Percentiles rank a stretch among this genome's conserved stretches.
Evolutionary conservation across 2,329 filamentous ascomycete species (phyloP).

Genomic region (Exophiala oligosperma): DNA sequence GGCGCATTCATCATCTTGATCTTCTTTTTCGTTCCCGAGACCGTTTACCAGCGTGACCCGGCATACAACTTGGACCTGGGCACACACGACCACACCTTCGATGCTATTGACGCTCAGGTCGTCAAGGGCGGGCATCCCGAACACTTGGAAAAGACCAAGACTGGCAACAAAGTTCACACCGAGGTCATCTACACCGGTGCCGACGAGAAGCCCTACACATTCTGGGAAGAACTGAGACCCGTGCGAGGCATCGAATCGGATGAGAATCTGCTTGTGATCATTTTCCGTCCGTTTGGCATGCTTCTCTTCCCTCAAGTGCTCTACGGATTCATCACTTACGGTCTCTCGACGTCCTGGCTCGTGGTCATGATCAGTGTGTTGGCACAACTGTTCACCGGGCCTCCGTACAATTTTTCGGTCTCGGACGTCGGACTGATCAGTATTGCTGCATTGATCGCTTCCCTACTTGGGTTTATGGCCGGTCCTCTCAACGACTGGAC

Average conservation of each 20-base stretch:
- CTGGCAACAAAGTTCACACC: constrained; percentile 6
- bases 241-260: constrained; percentile 20
- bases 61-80: constrained; percentile 26
- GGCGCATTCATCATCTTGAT: constrained; percentile 15
- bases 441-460: constrained; percentile 17
- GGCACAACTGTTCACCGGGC: constrained; percentile 34
- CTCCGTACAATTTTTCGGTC: constrained; percentile 35
- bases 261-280: constrained; percentile 28
- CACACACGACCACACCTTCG: constrained; percentile 23
- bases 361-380: constrained; percentile 29
- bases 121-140: constrained; percentile 14
- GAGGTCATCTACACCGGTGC: constrained; percentile 21
- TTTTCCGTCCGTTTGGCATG: constrained; percentile 35
- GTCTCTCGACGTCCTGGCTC: constrained; percentile 18
- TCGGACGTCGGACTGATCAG: constrained; percentile 30
- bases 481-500: constrained; percentile 35
- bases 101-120: constrained; percentile 12
- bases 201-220: constrained; percentile 19
- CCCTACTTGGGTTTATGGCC: constrained; percentile 16
- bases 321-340: constrained; percentile 33
- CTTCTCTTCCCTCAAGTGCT: constrained; percentile 34
- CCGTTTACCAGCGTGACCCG: constrained; percentile 23
- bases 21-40: constrained; percentile 23
- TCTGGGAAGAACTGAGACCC: constrained; percentile 18
- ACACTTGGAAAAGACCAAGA: constrained; percentile 16